These are phyloP conservation scores for Colletotrichum liaoningense DNA, from an alignment of 2,329 filamentous ascomycete species.

Conservation along the genomic window DNA sequence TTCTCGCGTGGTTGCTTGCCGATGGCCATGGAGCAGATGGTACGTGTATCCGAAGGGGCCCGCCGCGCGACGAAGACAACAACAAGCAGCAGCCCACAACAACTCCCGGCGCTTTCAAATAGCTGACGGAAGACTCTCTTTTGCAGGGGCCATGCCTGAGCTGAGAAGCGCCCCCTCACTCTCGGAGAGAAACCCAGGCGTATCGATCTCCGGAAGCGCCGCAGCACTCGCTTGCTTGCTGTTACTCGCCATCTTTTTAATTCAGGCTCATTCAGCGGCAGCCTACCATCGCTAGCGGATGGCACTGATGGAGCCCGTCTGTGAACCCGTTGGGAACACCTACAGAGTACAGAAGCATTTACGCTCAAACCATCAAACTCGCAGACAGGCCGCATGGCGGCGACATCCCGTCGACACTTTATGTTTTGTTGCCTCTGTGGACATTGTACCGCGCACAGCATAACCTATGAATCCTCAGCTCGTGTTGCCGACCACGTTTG, in stretches of 20 bases:
- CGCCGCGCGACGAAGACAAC: too few species aligned
- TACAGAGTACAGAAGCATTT: too few species aligned
- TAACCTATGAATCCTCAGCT: not conserved
- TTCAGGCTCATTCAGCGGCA: not conserved
- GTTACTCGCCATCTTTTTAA: not conserved
- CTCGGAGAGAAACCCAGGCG: not conserved
- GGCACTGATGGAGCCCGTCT: not conserved
- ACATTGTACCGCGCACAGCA: not conserved
- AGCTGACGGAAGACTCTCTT: not conserved
- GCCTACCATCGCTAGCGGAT: slow-evolving; percentile 2
- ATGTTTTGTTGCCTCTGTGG: not conserved
- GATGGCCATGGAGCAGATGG: not conserved
- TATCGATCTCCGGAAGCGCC: not conserved
- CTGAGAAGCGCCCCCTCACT: not conserved
- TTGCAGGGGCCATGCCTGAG: slow-evolving; percentile 9
- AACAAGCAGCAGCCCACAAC: too few species aligned
- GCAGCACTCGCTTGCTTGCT: not conserved
- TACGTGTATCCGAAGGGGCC: not conserved
- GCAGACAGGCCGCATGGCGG: not conserved
- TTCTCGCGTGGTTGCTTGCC: not conserved
- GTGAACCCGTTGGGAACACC: not conserved
- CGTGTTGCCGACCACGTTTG: not conserved
- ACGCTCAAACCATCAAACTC: not conserved
- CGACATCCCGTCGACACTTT: not conserved
- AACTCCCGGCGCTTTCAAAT: not conserved